phyloP scores from a whole-genome alignment of 2,329 filamentous ascomycete species.

The Pseudodiploospora longispora region DNA sequence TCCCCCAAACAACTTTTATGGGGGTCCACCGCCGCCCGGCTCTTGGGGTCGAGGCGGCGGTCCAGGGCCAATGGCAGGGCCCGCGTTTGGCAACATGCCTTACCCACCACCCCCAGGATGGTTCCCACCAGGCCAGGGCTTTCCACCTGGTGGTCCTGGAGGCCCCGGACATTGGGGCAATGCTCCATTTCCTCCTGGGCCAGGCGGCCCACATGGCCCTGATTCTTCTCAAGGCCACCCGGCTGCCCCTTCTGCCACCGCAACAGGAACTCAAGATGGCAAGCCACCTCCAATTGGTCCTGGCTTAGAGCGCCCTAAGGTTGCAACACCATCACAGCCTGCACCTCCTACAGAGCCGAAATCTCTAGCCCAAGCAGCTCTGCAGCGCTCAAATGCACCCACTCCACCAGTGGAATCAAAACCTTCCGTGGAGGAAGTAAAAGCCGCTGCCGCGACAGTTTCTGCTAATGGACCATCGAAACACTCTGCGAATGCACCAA shows the following conservation, averaged over 20 bases:
- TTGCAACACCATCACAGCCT: slow-evolving; percentile 35
- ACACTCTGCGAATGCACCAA: slow-evolving; percentile 27
- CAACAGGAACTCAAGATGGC: slow-evolving; percentile 4
- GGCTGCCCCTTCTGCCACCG: slow-evolving; percentile 35
- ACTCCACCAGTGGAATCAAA: slow-evolving; percentile 62
- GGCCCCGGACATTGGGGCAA: slow-evolving; percentile 53
- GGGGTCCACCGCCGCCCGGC: slow-evolving; percentile 41
- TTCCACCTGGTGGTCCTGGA: slow-evolving; percentile 49
- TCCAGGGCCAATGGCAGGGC: slow-evolving; percentile 48
- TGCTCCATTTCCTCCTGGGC: slow-evolving; percentile 54
- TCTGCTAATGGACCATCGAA: slow-evolving; percentile 28
- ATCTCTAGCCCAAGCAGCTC: slow-evolving; percentile 35
- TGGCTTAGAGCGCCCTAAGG: slow-evolving; percentile 39
- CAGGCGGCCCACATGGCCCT: slow-evolving; percentile 49
- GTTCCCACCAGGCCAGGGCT: slow-evolving; percentile 71
- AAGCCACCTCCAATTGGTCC: slow-evolving; percentile 26
- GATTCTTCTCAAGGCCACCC: slow-evolving; percentile 48
- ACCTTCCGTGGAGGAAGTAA: slow-evolving; percentile 42
- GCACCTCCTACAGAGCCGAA: slow-evolving; percentile 48
- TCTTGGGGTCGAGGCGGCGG: slow-evolving; percentile 49
- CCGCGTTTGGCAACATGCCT: slow-evolving; percentile 62
- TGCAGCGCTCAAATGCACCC: slow-evolving; percentile 43
- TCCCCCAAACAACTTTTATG: slow-evolving; percentile 40
- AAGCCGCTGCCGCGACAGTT: slow-evolving; percentile 35
- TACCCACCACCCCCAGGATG: slow-evolving; percentile 72